Evolutionary conservation across 176 grass and related monocot species (phyloP).

Genomic region (Guadua angustifolia): DNA sequence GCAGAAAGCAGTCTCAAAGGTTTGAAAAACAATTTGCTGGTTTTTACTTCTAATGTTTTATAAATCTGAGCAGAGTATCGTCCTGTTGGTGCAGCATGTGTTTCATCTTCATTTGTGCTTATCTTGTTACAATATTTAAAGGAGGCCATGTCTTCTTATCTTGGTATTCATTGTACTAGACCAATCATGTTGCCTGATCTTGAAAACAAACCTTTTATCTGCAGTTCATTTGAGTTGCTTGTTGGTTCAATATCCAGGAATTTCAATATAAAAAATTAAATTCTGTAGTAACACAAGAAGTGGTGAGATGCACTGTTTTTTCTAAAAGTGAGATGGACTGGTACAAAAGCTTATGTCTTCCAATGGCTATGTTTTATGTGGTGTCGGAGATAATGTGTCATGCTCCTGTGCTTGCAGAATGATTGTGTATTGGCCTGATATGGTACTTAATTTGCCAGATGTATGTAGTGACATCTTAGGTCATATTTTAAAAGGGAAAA

Average conservation of each 20-base stretch:
- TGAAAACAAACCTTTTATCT: background rate
- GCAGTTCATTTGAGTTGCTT: background rate
- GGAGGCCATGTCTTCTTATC: background rate
- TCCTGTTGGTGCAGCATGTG: background rate
- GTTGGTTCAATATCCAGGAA: background rate
- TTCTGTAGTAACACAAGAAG: background rate
- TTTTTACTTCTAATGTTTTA: slow-evolving; percentile 43
- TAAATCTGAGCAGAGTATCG: slow-evolving; percentile 12
- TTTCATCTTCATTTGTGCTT: slow-evolving; percentile 6
- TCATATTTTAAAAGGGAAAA: slow-evolving; percentile 30
- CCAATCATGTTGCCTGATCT: background rate
- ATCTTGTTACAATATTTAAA: slow-evolving; percentile 19
- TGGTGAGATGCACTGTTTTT: background rate
- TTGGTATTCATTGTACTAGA: background rate
- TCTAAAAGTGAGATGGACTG: background rate
- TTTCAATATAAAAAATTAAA: background rate
- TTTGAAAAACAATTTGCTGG: slow-evolving; percentile 45
- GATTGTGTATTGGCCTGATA: background rate
- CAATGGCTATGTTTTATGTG: slow-evolving; percentile 9
- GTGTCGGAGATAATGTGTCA: background rate
- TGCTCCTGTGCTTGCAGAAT: background rate
- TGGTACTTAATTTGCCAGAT: background rate
- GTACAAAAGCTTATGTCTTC: slow-evolving; percentile 14
- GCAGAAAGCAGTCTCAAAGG: slow-evolving; percentile 96
- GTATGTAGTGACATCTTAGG: background rate